Evolutionary conservation across 306 rosid genomes (phyloP).

Genomic region (Lotus japonicus): DNA sequence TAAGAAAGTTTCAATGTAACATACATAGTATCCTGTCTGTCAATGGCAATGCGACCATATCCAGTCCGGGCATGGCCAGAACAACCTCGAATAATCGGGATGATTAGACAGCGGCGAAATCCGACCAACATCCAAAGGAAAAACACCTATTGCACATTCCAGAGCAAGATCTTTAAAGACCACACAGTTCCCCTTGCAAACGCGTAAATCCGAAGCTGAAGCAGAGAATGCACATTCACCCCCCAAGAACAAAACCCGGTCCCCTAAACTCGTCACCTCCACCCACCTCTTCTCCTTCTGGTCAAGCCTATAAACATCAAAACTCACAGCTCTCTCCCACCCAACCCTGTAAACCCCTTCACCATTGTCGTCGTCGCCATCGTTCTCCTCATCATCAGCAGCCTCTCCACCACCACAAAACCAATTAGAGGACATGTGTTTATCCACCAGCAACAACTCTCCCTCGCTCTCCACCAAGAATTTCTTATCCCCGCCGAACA

Average conservation of each 20-base stretch:
- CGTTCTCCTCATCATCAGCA: background rate
- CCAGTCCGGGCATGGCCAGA: slow-evolving; percentile 84
- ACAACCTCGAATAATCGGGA: slow-evolving; percentile 44
- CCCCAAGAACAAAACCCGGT: slow-evolving; percentile 60
- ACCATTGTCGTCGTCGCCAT: background rate
- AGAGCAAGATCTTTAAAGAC: slow-evolving; percentile 38
- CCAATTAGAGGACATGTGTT: slow-evolving; percentile 23
- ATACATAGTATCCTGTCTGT: background rate
- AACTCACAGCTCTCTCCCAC: slow-evolving; percentile 50
- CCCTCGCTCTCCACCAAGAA: slow-evolving; percentile 58
- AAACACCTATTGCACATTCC: slow-evolving; percentile 49
- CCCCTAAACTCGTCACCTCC: slow-evolving; percentile 47
- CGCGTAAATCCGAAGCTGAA: slow-evolving; percentile 34
- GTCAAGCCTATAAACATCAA: slow-evolving; percentile 46
- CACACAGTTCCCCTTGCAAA: slow-evolving; percentile 52
- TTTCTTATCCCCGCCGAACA: slow-evolving; percentile 90
- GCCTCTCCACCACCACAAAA: background rate
- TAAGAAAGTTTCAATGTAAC: background rate
- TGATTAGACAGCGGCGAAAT: slow-evolving; percentile 43
- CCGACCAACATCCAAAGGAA: slow-evolving; percentile 34
- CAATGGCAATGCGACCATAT: background rate
- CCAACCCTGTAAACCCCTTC: slow-evolving; percentile 18
- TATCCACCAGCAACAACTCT: slow-evolving; percentile 60
- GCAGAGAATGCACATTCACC: slow-evolving; percentile 71
- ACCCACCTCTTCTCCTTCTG: slow-evolving; percentile 49